Evolutionary conservation across 768 basidiomycete genomes (phyloP).

Genomic region (Auriscalpium microsporum): DNA sequence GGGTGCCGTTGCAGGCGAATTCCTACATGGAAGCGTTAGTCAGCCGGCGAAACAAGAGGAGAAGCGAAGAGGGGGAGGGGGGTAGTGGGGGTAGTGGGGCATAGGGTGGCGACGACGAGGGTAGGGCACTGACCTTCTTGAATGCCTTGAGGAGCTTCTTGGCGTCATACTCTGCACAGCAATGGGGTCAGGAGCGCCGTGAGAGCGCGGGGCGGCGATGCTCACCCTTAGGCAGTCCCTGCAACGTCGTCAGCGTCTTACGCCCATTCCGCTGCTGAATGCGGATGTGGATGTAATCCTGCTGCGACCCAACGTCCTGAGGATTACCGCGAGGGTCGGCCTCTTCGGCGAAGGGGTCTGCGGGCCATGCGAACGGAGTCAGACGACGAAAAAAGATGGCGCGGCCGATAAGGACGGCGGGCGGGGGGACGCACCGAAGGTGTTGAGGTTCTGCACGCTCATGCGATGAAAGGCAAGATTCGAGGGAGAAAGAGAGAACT

Average conservation of each 20-base stretch:
- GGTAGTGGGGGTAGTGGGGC: background rate
- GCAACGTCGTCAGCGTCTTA: constrained; percentile 95
- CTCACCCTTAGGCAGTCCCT: constrained; percentile 86
- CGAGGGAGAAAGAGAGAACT: constrained; percentile 30
- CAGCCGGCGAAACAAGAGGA: background rate
- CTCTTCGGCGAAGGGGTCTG: constrained; percentile 96
- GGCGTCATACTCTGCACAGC: constrained; percentile 73
- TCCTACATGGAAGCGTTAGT: constrained; percentile 42
- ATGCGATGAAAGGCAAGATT: constrained; percentile 61
- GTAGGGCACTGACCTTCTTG: constrained; percentile 67
- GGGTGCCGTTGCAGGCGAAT: constrained; percentile 97
- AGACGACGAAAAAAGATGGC: constrained; percentile 8
- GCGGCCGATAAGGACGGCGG: constrained; percentile 13
- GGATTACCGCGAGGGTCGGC: constrained; percentile 69
- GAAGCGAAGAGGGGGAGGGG: background rate
- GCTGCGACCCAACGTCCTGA: constrained; percentile 72
- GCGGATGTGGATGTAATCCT: constrained; percentile 89
- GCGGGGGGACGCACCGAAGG: constrained; percentile 50
- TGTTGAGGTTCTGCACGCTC: constrained; percentile 89
- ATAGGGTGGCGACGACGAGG: background rate
- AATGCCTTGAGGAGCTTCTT: constrained; percentile 99
- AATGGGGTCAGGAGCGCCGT: constrained; percentile 6
- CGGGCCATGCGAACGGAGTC: constrained; percentile 5
- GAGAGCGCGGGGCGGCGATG: constrained; percentile 12
- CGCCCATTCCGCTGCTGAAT: constrained; percentile 99